Conservation (phyloP, 2,329 filamentous ascomycete species). For the Microsporum canis region DNA sequence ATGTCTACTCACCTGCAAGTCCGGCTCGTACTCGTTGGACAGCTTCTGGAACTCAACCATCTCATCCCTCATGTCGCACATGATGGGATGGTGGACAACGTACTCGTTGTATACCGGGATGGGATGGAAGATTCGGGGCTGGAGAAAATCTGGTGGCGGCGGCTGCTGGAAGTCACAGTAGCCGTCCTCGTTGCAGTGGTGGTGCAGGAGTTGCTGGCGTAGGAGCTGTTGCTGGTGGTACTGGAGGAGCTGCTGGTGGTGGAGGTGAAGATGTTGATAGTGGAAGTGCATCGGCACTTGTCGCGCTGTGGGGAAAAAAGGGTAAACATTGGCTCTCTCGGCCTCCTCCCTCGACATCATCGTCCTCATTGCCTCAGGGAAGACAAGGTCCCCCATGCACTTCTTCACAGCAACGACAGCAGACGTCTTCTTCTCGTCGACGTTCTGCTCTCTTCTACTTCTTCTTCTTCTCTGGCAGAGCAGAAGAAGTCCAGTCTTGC, state of each 20-base stretch:
- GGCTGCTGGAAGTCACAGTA: not conserved
- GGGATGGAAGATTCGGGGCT: not conserved
- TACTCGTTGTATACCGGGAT: not conserved
- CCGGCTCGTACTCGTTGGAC: constrained; percentile 49
- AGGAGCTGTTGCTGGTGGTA: not conserved
- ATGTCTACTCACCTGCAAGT: constrained; percentile 40
- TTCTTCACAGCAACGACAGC: not conserved
- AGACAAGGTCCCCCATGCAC: not conserved
- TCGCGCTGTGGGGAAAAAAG: constrained; percentile 1
- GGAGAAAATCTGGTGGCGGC: not conserved
- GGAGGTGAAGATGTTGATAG: not conserved
- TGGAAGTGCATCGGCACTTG: constrained; percentile 1
- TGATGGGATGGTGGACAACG: constrained; percentile 13
- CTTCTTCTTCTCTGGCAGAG: not conserved
- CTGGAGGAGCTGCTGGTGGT: not conserved
- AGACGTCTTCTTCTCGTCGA: not conserved
- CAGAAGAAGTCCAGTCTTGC: not conserved
- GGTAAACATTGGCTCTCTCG: not conserved
- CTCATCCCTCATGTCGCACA: constrained; percentile 39
- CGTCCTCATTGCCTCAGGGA: not conserved
- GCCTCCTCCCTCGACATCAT: not conserved
- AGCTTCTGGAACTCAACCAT: constrained; percentile 51
- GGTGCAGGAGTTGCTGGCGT: not conserved
- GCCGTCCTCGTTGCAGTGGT: not conserved
- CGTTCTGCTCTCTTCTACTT: not conserved